These are phyloP conservation scores for Sporisorium iseilematis-ciliati DNA, from an alignment of 1,284 basidiomycete species.

Conservation along the genomic window DNA sequence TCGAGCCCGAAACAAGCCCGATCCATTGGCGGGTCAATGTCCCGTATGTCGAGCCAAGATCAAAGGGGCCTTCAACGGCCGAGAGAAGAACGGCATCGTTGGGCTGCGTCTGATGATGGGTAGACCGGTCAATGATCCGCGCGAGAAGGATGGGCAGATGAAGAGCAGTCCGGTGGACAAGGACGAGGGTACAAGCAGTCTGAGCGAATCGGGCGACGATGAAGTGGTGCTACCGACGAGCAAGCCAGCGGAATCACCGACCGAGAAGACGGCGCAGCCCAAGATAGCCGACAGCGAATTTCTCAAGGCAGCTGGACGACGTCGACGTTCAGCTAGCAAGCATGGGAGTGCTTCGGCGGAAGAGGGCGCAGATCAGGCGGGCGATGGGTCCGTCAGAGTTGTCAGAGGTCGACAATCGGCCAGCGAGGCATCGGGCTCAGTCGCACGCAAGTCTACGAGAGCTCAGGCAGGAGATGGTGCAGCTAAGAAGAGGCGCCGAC, in stretches of 20 bases:
- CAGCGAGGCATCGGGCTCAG: conserved; percentile 5
- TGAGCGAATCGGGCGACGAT: conserved; percentile 20
- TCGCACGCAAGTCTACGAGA: background rate
- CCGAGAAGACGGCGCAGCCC: background rate
- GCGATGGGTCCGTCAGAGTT: background rate
- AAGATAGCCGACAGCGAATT: too few species aligned
- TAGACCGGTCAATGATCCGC: conserved; percentile 49
- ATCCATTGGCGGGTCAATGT: conserved; percentile 58
- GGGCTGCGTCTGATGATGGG: conserved; percentile 58
- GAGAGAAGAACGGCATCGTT: conserved; percentile 39
- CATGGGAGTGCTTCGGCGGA: background rate
- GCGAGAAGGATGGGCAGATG: conserved; percentile 33
- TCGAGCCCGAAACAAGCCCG: conserved; percentile 23
- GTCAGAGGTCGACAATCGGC: background rate
- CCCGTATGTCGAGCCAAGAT: conserved; percentile 62
- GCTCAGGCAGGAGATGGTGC: background rate
- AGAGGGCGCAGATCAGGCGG: background rate
- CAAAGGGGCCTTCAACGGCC: conserved; percentile 57
- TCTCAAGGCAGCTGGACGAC: too few species aligned
- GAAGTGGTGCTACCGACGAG: conserved; percentile 15
- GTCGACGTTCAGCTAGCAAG: background rate
- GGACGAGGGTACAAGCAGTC: conserved; percentile 1
- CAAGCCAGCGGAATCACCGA: background rate
- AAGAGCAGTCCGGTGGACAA: conserved; percentile 7
- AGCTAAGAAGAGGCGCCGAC: conserved; percentile 12